Evolutionary conservation across 257 asterid species (phyloP), one percentile per base, ranked within the genome.

Genomic region (Verbascum thapsus): DNA sequence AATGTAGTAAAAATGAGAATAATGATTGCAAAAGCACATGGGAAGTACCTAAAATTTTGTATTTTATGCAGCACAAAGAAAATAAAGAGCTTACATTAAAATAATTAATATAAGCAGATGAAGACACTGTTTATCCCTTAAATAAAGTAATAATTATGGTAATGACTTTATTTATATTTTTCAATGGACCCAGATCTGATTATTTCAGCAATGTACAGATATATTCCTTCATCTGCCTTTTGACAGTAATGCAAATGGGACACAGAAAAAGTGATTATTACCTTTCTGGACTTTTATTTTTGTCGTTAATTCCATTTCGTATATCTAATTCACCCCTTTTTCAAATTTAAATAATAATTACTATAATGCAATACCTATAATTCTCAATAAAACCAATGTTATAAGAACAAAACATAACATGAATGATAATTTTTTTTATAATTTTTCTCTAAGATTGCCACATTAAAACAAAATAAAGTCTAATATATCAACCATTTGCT

Each of bases 171-270:
- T 61, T 13, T 11, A 26, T 37, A n/a, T n/a, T n/a, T n/a, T n/a
- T n/a, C n/a, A n/a, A 32, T 32, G 10, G 22, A 41, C 32, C 47
- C 68, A n/a, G n/a, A n/a, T 35, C 59, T 30, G 10, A 19, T 51
- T 37, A 49, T 12, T 37, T 63, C 51, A 63, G 41, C 8, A 34
- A 37, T 35, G 1, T 17, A 40, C 12, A 55, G 5, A 8, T 22
- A 60, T 18, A 35, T 64, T 4, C 67, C 47, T 52, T 26, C 32
- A 26, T 61, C 61, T 40, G 20, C 40, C 48, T 53, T 38, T 58
- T 67, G 70, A 60, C 60, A 63, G 66, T 61, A 30, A 42, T 40
- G 39, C 66, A 34, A 79, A 79, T 76, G 81, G 84, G 73, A 61
- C 72, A 56, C 74, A 67, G 48, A 63, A 58, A 73, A 69, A 45